Evolutionary conservation across 495 filamentous ascomycete species (phyloP).

Genomic region (Neurospora intermedia): DNA sequence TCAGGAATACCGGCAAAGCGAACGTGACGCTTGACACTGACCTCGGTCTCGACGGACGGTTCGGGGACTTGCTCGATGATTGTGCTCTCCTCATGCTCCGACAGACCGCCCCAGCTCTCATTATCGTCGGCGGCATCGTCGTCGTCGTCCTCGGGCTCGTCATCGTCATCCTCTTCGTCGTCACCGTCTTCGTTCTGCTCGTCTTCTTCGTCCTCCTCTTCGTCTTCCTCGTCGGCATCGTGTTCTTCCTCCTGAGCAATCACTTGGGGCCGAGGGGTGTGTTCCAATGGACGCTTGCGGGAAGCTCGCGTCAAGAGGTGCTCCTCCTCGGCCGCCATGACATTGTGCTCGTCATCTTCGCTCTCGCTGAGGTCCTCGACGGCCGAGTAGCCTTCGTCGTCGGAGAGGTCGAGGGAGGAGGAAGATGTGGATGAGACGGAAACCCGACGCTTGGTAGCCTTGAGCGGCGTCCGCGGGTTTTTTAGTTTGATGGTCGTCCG

Average conservation of each 20-base stretch:
- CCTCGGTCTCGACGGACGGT: constrained; percentile 31
- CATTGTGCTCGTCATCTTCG: constrained; percentile 59
- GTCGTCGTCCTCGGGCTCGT: constrained; percentile 20
- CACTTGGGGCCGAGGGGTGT: constrained; percentile 31
- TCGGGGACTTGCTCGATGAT: constrained; percentile 31
- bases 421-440: constrained; percentile 35
- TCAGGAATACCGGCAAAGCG: constrained; percentile 39
- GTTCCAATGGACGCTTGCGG: constrained; percentile 18
- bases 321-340: constrained; percentile 62
- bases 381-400: constrained; percentile 60
- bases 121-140: constrained; percentile 33
- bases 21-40: constrained; percentile 39
- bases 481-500: constrained; percentile 41
- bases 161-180: constrained; percentile 23
- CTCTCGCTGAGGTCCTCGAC: constrained; percentile 70
- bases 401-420: constrained; percentile 41
- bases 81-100: constrained; percentile 37
- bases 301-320: constrained; percentile 44
- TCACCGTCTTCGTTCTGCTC: constrained; percentile 29
- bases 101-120: constrained; percentile 45
- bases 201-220: constrained; percentile 29
- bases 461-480: constrained; percentile 30
- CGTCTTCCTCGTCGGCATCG: constrained; percentile 24
- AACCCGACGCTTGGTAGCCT: constrained; percentile 26
- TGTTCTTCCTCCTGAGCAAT: constrained; percentile 15